These are phyloP conservation scores for Penicillium parvum DNA, from an alignment of 495 filamentous ascomycete genomes.

Conservation along the genomic window DNA sequence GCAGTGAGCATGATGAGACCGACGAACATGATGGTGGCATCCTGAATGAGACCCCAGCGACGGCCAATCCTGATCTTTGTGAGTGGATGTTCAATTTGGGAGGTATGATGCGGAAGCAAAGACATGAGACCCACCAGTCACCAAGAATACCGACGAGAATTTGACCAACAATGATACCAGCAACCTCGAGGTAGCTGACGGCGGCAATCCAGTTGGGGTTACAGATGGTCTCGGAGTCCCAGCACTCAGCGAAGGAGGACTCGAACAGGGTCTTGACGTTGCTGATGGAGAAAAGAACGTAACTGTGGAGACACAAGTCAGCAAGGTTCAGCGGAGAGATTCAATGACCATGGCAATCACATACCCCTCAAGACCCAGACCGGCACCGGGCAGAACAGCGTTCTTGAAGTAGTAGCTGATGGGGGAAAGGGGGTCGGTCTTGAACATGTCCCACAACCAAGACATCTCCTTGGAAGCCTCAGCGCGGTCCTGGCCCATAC, in stretches of 20 bases:
- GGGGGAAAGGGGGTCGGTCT: conserved; percentile 71
- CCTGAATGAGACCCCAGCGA: conserved; percentile 86
- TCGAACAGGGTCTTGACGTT: conserved; percentile 72
- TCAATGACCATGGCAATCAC: neutral
- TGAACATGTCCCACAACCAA: conserved; percentile 66
- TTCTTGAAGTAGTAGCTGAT: conserved; percentile 77
- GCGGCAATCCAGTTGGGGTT: conserved; percentile 67
- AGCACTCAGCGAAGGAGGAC: conserved; percentile 66
- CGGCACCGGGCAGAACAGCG: conserved; percentile 79
- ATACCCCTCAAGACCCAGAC: conserved; percentile 74
- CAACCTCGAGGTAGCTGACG: conserved; percentile 77
- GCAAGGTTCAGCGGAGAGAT: neutral
- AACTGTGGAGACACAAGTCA: conserved; percentile 27
- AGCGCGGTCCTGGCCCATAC: conserved; percentile 56
- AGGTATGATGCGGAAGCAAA: neutral
- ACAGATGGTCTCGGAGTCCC: conserved; percentile 60
- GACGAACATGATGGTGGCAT: conserved; percentile 82
- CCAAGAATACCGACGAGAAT: conserved; percentile 62
- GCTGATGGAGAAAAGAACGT: conserved; percentile 89
- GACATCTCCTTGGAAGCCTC: conserved; percentile 60
- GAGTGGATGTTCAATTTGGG: neutral
- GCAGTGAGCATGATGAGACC: conserved; percentile 81
- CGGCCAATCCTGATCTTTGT: conserved; percentile 60
- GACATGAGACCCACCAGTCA: conserved; percentile 39
- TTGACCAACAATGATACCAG: conserved; percentile 84